Percentiles rank a stretch among this genome's conserved stretches.
These are phyloP conservation scores for Thelonectria rubi DNA, from an alignment of 2,329 filamentous ascomycete genomes.

Conservation along the genomic window DNA sequence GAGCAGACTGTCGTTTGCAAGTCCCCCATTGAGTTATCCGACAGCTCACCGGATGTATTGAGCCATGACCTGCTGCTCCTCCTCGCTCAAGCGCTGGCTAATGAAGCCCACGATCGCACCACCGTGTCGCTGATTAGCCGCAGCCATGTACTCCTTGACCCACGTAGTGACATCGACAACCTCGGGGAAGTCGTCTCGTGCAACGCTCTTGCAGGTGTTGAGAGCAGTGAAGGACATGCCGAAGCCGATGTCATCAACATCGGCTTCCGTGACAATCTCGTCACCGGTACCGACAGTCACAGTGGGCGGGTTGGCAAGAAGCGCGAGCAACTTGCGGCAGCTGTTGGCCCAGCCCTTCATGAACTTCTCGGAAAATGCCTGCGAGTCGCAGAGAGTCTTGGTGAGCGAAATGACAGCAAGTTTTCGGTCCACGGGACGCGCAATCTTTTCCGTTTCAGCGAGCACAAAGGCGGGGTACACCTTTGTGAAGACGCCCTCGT, in stretches of 20 bases:
- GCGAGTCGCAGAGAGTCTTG: constrained; percentile 87
- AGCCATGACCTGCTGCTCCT: constrained; percentile 64
- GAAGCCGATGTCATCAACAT: constrained; percentile 94
- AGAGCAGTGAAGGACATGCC: constrained; percentile 93
- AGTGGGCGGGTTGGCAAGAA: constrained; percentile 85
- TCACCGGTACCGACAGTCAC: constrained; percentile 72
- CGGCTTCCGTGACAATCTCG: constrained; percentile 83
- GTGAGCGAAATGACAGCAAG: constrained; percentile 92
- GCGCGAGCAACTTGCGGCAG: constrained; percentile 86
- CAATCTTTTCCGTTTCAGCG: constrained; percentile 86
- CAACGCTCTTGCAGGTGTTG: constrained; percentile 83
- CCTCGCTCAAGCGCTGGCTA: constrained; percentile 71
- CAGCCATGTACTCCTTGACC: constrained; percentile 81
- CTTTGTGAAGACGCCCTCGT: constrained; percentile 80
- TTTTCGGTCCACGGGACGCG: constrained; percentile 89
- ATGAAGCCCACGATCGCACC: constrained; percentile 78
- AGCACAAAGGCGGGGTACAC: constrained; percentile 90
- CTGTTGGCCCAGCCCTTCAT: constrained; percentile 92
- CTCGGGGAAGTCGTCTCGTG: constrained; percentile 85
- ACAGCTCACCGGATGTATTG: constrained; percentile 57
- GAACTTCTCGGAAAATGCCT: constrained; percentile 83
- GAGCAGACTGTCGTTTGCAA: background rate
- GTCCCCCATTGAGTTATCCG: background rate
- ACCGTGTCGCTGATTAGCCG: constrained; percentile 76
- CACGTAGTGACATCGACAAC: constrained; percentile 83